phyloP scores from a whole-genome alignment of 345 rosid species.

The Barbarea vulgaris region DNA sequence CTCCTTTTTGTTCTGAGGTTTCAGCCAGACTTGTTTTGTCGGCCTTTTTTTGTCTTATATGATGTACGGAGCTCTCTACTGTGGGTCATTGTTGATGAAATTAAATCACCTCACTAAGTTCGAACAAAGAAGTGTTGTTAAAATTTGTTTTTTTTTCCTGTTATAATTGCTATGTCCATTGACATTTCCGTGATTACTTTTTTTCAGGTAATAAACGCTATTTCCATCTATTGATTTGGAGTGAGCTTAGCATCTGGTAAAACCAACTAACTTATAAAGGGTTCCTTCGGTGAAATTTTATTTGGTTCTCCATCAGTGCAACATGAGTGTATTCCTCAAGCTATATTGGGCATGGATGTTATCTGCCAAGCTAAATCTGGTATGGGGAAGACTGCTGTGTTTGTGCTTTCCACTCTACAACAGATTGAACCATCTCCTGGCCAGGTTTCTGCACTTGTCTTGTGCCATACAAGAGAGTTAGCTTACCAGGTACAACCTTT shows the following conservation, averaged over 20 bases:
- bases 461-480: slow-evolving; percentile 89
- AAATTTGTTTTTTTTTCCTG: neutral
- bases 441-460: slow-evolving; percentile 88
- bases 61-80: neutral
- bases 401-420: slow-evolving; percentile 88
- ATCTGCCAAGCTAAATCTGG: slow-evolving; percentile 99
- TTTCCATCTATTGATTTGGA: slow-evolving; percentile 59
- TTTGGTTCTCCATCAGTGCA: slow-evolving; percentile 92
- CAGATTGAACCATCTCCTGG: slow-evolving; percentile 92
- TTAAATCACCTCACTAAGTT: neutral
- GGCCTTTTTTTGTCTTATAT: neutral
- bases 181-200: neutral
- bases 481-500: slow-evolving; percentile 77
- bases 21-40: neutral
- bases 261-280: slow-evolving; percentile 69
- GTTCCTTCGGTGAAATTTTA: slow-evolving; percentile 75
- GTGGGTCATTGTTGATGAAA: neutral
- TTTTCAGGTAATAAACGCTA: slow-evolving; percentile 20
- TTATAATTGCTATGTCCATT: neutral
- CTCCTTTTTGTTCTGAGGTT: neutral
- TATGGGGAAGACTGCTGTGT: slow-evolving; percentile 98
- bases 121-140: neutral
- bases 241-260: slow-evolving; percentile 63
- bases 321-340: slow-evolving; percentile 99
- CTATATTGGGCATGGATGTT: slow-evolving; percentile 96